phyloP scores from a whole-genome alignment of 1,284 basidiomycete genomes.

The Agroathelia rolfsii region DNA sequence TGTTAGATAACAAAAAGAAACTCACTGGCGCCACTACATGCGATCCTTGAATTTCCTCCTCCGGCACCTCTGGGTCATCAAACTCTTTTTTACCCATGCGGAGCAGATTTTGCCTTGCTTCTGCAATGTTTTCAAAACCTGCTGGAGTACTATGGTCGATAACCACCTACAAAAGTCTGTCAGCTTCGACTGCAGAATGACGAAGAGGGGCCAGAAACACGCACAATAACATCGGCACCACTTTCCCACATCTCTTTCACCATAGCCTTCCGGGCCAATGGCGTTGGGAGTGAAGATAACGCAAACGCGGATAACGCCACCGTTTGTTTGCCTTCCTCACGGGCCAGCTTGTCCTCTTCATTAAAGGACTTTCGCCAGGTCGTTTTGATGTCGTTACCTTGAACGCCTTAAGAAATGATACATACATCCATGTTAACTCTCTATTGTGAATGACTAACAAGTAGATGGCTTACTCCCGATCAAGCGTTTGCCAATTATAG shows the following conservation, averaged over 20 bases:
- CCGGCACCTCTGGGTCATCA: conserved; percentile 31
- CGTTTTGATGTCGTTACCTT: conserved; percentile 5
- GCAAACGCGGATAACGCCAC: conserved; percentile 83
- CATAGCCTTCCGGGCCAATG: conserved; percentile 53
- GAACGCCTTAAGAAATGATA: too few relatives aligned
- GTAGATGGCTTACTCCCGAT: conserved; percentile 35
- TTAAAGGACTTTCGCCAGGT: conserved; percentile 50
- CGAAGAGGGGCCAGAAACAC: conserved; percentile 16
- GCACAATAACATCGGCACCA: conserved; percentile 71
- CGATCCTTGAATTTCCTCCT: conserved; percentile 38
- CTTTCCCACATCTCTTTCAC: conserved; percentile 86
- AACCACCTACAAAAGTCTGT: conserved; percentile 65
- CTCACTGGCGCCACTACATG: conserved; percentile 79
- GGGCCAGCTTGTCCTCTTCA: conserved; percentile 32
- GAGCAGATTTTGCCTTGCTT: conserved; percentile 75
- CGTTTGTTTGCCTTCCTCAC: conserved; percentile 34
- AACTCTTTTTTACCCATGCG: conserved; percentile 52
- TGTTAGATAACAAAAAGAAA: conserved; percentile 14
- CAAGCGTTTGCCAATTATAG: conserved; percentile 54
- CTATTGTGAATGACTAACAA: too few relatives aligned
- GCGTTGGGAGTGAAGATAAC: conserved; percentile 61
- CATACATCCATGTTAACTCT: too few relatives aligned
- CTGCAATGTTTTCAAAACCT: conserved; percentile 78
- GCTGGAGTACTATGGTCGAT: conserved; percentile 75
- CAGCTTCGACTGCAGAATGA: too few relatives aligned